phyloP scores from a whole-genome alignment of 139 green algal species.

The Trebouxia sp. region DNA sequence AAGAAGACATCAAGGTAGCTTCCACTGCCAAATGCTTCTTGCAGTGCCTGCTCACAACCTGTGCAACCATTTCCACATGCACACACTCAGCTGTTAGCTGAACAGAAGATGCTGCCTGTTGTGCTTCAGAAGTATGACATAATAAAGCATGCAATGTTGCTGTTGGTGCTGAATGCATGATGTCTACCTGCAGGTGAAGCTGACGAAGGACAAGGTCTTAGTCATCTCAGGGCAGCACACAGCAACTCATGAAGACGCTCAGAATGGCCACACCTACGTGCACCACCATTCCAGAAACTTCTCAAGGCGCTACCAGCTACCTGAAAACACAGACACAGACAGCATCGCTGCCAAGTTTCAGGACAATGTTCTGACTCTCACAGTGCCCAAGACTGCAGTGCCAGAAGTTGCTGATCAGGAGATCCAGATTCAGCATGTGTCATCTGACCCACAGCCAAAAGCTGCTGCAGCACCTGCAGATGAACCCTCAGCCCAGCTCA shows the following conservation, averaged over 20 bases:
- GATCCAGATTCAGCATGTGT: neutral
- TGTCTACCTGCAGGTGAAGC: neutral
- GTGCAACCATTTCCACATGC: too few species aligned
- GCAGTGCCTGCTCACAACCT: too few species aligned
- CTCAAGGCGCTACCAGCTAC: neutral
- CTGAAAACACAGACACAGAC: neutral
- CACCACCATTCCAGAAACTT: neutral
- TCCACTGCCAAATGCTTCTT: neutral
- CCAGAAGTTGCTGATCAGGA: neutral
- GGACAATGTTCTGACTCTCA: neutral
- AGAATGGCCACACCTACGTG: neutral
- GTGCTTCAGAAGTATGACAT: too few species aligned
- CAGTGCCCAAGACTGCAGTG: neutral
- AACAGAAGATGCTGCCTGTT: too few species aligned
- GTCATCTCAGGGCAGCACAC: neutral
- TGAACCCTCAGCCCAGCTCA: neutral
- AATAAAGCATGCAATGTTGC: neutral
- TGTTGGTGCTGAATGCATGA: neutral
- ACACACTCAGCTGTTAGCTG: too few species aligned
- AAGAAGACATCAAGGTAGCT: conserved; percentile 4
- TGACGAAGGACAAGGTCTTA: neutral
- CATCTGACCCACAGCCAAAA: neutral
- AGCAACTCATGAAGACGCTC: neutral
- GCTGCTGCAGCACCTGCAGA: neutral
- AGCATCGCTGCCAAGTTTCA: neutral